phyloP scores from a whole-genome alignment of 129 eudicot species.

The Sambucus nigra region DNA sequence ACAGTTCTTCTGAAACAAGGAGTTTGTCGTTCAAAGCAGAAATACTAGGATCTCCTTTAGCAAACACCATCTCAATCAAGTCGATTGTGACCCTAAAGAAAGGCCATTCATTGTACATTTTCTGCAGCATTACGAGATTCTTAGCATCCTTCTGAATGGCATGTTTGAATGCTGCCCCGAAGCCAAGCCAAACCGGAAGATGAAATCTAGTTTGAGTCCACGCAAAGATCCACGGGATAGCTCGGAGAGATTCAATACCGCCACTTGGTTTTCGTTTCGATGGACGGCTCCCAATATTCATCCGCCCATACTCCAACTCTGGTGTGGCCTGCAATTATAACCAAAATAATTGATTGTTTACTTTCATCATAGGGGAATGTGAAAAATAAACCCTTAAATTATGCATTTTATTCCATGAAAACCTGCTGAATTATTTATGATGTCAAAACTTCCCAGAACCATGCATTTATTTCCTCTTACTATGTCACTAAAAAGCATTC shows the following conservation, averaged over 20 bases:
- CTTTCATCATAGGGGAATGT: no score
- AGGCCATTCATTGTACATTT: slow-evolving; percentile 96
- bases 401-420: no score
- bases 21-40: slow-evolving; percentile 82
- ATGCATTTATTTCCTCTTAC: no score
- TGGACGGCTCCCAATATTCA: slow-evolving; percentile 99
- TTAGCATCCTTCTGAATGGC: slow-evolving; percentile 59
- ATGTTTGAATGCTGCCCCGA: slow-evolving; percentile 88
- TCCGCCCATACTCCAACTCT: slow-evolving; percentile 86
- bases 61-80: slow-evolving; percentile 95
- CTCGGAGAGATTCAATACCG: slow-evolving; percentile 96
- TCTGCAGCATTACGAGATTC: slow-evolving; percentile 70
- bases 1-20: slow-evolving; percentile 77
- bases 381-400: no score
- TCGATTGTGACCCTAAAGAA: slow-evolving; percentile 97
- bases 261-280: slow-evolving; percentile 97
- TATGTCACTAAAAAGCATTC: no score
- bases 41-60: slow-evolving; percentile 97
- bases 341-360: not conserved
- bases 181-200: slow-evolving; percentile 99
- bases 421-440: no score
- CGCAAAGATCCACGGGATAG: slow-evolving; percentile 99
- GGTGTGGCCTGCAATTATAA: slow-evolving; percentile 69
- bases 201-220: slow-evolving; percentile 98
- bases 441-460: no score